These are phyloP conservation scores for Iberis pinnata DNA, from an alignment of 345 rosid species.

Conservation along the genomic window DNA sequence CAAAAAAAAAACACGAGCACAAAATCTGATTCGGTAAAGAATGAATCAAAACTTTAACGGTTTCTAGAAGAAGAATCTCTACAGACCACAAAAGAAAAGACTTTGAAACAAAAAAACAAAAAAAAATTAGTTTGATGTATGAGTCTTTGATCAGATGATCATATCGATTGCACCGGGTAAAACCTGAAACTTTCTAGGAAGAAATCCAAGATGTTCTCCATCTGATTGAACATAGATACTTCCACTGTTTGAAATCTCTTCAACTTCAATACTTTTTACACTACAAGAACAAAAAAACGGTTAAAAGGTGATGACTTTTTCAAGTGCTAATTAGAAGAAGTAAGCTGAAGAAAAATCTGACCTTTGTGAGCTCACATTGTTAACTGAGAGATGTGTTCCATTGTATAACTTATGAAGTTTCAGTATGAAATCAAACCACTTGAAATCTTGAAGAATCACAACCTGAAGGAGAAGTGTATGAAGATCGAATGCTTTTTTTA, in stretches of 20 bases:
- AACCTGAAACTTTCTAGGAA: constrained; percentile 66
- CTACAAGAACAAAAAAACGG: constrained; percentile 35
- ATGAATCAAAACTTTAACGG: constrained; percentile 14
- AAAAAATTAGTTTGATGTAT: background rate
- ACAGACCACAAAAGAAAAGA: too few relatives aligned
- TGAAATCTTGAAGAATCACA: constrained; percentile 84
- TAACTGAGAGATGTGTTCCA: constrained; percentile 74
- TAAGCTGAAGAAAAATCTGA: background rate
- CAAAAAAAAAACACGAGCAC: background rate
- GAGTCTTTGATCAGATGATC: constrained; percentile 47
- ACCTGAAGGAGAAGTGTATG: constrained; percentile 43
- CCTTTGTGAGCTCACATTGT: constrained; percentile 75
- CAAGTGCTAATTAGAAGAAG: background rate
- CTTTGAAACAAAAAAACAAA: too few relatives aligned
- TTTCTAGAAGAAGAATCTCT: constrained; percentile 8
- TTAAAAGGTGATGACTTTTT: background rate
- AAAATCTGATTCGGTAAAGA: constrained; percentile 14
- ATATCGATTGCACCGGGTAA: constrained; percentile 69
- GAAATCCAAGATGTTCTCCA: constrained; percentile 84
- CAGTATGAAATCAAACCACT: constrained; percentile 83
- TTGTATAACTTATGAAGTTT: constrained; percentile 67
- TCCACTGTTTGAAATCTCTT: constrained; percentile 50
- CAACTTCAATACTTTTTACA: constrained; percentile 63
- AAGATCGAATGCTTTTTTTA: constrained; percentile 6
- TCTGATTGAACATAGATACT: constrained; percentile 79